Percentiles rank a stretch among this genome's conserved stretches.
These are phyloP conservation scores for Fonsecaea erecta DNA, from an alignment of 2,329 filamentous ascomycete genomes.

Conservation along the genomic window DNA sequence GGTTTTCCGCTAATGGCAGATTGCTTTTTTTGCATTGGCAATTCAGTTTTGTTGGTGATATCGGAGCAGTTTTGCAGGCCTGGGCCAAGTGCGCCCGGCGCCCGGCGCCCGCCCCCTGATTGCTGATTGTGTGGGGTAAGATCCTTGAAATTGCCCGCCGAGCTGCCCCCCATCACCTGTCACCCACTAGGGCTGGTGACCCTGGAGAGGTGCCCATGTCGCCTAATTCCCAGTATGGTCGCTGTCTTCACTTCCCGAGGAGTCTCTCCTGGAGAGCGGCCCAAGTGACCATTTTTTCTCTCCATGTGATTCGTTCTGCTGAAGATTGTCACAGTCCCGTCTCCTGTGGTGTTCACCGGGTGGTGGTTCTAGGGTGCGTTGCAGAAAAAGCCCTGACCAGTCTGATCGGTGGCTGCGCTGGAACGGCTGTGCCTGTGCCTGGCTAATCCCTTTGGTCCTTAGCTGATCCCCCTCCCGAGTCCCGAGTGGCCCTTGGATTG, in stretches of 20 bases:
- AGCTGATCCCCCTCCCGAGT: not conserved
- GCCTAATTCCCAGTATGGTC: no score
- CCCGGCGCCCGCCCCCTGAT: no score
- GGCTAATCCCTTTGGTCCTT: slow-evolving; percentile 14
- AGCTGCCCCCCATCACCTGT: not conserved
- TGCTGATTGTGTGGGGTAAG: not conserved
- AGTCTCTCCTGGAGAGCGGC: not conserved
- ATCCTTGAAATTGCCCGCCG: slow-evolving; percentile 1
- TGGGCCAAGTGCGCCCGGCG: no score
- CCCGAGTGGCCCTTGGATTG: not conserved
- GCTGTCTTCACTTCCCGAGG: not conserved
- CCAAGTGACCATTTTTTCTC: not conserved
- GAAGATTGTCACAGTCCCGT: not conserved
- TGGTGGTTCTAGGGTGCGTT: not conserved
- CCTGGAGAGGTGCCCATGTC: no score
- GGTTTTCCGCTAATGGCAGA: not conserved
- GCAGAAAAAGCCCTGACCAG: not conserved
- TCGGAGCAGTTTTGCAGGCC: no score
- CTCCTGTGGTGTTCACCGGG: not conserved
- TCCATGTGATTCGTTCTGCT: not conserved
- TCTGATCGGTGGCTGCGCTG: not conserved
- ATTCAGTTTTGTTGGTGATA: no score
- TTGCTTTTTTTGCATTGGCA: not conserved
- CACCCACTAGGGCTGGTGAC: not conserved
- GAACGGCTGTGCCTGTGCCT: slow-evolving; percentile 6